Evolutionary conservation across 768 basidiomycete species (phyloP), one percentile per base, ranked within the genome.

Genomic region (Leccinum subgranulosum): DNA sequence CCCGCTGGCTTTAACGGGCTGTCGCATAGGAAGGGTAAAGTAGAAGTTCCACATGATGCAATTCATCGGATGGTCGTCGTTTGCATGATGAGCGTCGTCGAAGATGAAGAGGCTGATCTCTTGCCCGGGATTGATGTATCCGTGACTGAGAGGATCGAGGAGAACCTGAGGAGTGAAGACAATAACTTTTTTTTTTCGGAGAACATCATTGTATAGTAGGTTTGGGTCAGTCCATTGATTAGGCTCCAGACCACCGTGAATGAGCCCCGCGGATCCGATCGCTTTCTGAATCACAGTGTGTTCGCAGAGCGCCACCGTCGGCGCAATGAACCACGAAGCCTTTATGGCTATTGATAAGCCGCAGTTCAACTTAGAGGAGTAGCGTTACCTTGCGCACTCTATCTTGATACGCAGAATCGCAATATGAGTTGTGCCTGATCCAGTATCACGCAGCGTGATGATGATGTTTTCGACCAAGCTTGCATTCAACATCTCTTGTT

Each of bases 41-140:
- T 92, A 93, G 61, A 91, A 90, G 56, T 86, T 80, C 43, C 74
- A 72, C 89, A 93, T 92, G 55, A 93, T 86, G 59, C 77, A 73
- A 60, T 88, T 90, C 72, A 90, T 91, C 0, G 91, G 84, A 63
- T 93, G 84, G 19, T 85, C 83, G 43, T 84, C 83, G 1, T 79
- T 79, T 1, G 87, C 85, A 62, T 94, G 91, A 61, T 94, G 91
- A 0, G 88, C 89, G 65, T 92, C 90, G 55, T 92, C 89, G 57
- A 92, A 89, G 5, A 94, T 69, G 8, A 92, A 65, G 3, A 93
- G 78, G 27, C 83, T 77, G 34, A 92, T 79, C 58, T 90, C 82
- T 49, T 63, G 71, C 0, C 86, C 86, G 19, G 91, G 71, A 36
- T 68, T 70, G 46, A 90, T 66, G 62, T 88, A 89, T 1, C 84